phyloP scores from a whole-genome alignment of 2,329 filamentous ascomycete species.

The Cordyceps militaris region DNA sequence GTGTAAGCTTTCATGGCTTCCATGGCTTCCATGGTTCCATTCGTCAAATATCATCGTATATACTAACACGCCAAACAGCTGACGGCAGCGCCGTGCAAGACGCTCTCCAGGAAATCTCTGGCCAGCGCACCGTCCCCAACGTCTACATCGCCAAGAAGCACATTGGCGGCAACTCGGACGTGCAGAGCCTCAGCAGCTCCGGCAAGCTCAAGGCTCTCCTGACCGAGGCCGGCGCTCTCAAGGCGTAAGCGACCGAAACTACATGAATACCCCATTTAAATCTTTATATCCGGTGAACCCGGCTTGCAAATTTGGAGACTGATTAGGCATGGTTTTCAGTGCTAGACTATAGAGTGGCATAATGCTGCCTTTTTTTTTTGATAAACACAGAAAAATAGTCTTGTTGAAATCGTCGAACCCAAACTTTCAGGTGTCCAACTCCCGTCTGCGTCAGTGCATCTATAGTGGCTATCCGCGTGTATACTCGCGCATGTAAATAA shows the following conservation, averaged over 20 bases:
- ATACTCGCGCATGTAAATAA: too few relatives aligned
- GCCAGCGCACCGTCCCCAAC: slow-evolving; percentile 89
- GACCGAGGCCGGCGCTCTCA: slow-evolving; percentile 35
- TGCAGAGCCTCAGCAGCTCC: slow-evolving; percentile 51
- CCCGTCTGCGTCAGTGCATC: too few relatives aligned
- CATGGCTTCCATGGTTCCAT: background rate
- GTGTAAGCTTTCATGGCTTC: slow-evolving; percentile 56
- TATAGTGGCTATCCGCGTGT: too few relatives aligned
- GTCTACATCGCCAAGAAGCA: slow-evolving; percentile 87
- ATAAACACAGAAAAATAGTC: slow-evolving; percentile 14
- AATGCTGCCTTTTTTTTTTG: background rate
- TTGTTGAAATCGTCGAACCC: background rate
- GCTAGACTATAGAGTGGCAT: slow-evolving; percentile 2
- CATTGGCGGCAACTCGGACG: slow-evolving; percentile 92
- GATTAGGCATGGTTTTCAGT: slow-evolving; percentile 1
- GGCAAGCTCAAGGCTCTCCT: slow-evolving; percentile 36
- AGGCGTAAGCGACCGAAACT: slow-evolving; percentile 28
- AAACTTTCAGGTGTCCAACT: background rate
- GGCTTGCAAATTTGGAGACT: slow-evolving; percentile 5
- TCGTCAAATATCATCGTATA: background rate
- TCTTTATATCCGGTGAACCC: background rate
- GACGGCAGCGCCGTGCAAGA: slow-evolving; percentile 79
- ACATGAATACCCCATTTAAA: slow-evolving; percentile 10
- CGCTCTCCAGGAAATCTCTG: slow-evolving; percentile 70
- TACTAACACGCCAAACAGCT: slow-evolving; percentile 42